Conservation (phyloP, 371 early-diverging fungal genomes). For the Mucor circinelloides region DNA sequence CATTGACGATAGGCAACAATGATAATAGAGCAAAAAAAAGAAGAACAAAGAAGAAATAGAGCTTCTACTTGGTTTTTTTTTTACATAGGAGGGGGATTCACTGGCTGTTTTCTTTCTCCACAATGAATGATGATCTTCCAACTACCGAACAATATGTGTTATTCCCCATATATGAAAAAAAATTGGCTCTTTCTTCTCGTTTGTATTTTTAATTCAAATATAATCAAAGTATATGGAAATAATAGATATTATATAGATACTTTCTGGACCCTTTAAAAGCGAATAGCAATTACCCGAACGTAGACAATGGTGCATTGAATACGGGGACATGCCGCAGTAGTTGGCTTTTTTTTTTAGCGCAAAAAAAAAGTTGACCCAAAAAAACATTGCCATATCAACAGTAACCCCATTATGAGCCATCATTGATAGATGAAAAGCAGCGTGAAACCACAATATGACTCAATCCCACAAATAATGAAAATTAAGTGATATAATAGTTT, state of each 20-base stretch:
- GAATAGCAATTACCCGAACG: constrained; percentile 38
- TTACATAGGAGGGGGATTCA: constrained; percentile 8
- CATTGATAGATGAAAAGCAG: not conserved
- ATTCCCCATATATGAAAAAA: constrained; percentile 1
- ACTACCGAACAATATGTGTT: constrained; percentile 6
- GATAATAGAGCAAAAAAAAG: not conserved
- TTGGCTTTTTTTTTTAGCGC: constrained; percentile 18
- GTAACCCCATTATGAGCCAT: not conserved
- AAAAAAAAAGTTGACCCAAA: constrained; percentile 6
- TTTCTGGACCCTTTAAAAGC: constrained; percentile 36
- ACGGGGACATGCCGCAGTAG: constrained; percentile 42
- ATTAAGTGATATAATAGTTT: constrained; percentile 25
- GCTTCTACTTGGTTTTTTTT: not conserved
- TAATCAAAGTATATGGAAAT: constrained; percentile 9
- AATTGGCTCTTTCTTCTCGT: not conserved
- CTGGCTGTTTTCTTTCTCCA: not conserved
- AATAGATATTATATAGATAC: constrained; percentile 6
- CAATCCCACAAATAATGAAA: constrained; percentile 1
- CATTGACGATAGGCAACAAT: not conserved
- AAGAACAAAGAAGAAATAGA: constrained; percentile 9
- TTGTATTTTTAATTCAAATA: constrained; percentile 6
- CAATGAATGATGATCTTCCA: constrained; percentile 4
- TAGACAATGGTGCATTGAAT: constrained; percentile 11
- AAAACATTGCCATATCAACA: constrained; percentile 5
- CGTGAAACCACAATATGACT: constrained; percentile 9